Percentiles rank a stretch among this genome's conserved stretches.
phyloP scores from a whole-genome alignment of 768 basidiomycete species.

The Galerina sulciceps region DNA sequence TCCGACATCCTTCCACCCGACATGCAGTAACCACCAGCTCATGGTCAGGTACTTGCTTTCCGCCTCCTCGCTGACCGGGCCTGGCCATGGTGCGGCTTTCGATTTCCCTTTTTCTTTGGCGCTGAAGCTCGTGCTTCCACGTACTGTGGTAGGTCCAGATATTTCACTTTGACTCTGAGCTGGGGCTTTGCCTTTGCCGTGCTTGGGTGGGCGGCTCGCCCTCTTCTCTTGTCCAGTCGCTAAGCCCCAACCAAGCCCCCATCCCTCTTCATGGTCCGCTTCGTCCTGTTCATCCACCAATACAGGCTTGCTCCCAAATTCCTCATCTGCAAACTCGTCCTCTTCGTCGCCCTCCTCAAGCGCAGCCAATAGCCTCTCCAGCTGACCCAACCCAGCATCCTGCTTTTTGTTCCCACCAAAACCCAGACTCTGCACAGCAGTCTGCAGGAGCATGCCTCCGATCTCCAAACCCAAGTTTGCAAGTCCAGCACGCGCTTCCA shows the following conservation, averaged over 20 bases:
- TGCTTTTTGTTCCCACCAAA: background rate
- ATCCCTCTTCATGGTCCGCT: conserved; percentile 19
- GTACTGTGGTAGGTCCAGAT: too few species aligned
- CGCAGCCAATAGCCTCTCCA: conserved; percentile 1
- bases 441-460: too few species aligned
- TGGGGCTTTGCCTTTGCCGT: background rate
- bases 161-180: background rate
- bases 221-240: background rate
- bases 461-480: too few species aligned
- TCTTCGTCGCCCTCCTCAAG: conserved; percentile 28
- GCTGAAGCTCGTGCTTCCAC: background rate
- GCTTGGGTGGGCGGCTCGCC: too few species aligned
- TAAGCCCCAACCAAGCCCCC: conserved; percentile 4
- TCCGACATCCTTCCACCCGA: conserved; percentile 88
- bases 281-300: background rate
- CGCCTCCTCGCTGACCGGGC: conserved; percentile 60
- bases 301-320: background rate
- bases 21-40: conserved; percentile 92
- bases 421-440: too few species aligned
- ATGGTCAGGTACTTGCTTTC: conserved; percentile 84
- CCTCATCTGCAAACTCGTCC: conserved; percentile 7
- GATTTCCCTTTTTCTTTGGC: background rate
- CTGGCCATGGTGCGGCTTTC: conserved; percentile 12
- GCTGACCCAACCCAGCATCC: conserved; percentile 13
- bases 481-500: conserved; percentile 30